These are phyloP conservation scores for Fusarium veterinarium DNA, from an alignment of 2,329 filamentous ascomycete genomes.

Conservation along the genomic window DNA sequence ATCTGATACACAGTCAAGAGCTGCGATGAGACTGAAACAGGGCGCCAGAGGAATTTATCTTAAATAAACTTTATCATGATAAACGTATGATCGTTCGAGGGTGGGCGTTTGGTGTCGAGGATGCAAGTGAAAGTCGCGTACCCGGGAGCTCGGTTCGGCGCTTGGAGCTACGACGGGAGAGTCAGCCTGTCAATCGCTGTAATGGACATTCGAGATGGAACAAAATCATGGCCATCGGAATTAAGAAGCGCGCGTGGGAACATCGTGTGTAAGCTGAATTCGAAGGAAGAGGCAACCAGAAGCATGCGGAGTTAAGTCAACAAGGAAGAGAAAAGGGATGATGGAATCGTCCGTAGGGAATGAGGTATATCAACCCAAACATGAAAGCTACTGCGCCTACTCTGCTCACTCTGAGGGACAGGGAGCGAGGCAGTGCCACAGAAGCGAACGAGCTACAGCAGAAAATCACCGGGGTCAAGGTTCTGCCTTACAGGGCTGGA, in stretches of 20 bases:
- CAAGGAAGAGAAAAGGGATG: not conserved
- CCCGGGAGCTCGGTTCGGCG: slow-evolving; percentile 14
- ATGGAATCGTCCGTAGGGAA: not conserved
- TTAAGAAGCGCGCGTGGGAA: not conserved
- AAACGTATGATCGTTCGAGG: not conserved
- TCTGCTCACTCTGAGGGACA: not conserved
- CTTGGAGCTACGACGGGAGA: slow-evolving; percentile 1
- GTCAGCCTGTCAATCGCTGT: not conserved
- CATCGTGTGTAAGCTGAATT: not conserved
- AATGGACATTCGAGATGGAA: not conserved
- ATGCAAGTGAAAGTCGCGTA: not conserved
- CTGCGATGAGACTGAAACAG: not conserved
- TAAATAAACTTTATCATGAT: not conserved
- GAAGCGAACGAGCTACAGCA: not conserved
- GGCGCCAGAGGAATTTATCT: not conserved
- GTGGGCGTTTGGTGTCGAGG: slow-evolving; percentile 2
- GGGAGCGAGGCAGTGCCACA: slow-evolving; percentile 25
- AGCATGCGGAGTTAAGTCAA: not conserved
- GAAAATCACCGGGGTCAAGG: slow-evolving; percentile 1
- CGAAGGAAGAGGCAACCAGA: slow-evolving; percentile 30
- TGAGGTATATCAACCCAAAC: slow-evolving; percentile 10
- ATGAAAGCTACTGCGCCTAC: slow-evolving; percentile 21
- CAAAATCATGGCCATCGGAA: not conserved
- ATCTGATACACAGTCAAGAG: not conserved
- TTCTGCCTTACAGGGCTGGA: slow-evolving; percentile 39